Evolutionary conservation across 106 monocot genomes (phyloP).

Genomic region (Dioscorea zingiberensis): DNA sequence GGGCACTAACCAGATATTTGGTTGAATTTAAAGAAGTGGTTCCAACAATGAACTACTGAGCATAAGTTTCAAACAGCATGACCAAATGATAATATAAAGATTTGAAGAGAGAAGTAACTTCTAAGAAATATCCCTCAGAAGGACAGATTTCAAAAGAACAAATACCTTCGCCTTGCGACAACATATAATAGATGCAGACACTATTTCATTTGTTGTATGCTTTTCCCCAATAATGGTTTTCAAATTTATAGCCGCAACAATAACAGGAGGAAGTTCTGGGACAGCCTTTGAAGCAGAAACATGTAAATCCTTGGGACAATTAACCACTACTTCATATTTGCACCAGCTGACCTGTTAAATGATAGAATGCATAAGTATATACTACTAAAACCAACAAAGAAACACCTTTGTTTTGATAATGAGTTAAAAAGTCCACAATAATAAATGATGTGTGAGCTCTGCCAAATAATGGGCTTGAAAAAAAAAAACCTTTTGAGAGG

Average conservation of each 20-base stretch:
- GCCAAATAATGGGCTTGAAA: constrained; percentile 5
- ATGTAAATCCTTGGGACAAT: constrained; percentile 74
- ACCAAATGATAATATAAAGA: too few species aligned
- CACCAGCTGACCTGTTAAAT: constrained; percentile 94
- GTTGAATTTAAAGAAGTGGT: too few species aligned
- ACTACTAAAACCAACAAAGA: too few species aligned
- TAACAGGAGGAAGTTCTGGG: constrained; percentile 67
- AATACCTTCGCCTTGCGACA: constrained; percentile 83
- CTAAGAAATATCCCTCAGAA: too few species aligned
- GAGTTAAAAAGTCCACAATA: neutral
- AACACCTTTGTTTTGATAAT: neutral
- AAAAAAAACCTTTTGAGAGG: constrained; percentile 50
- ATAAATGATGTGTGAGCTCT: neutral
- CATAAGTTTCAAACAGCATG: too few species aligned
- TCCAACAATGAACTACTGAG: too few species aligned
- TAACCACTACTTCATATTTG: constrained; percentile 80
- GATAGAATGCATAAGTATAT: neutral
- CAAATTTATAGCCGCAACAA: constrained; percentile 81
- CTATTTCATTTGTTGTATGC: constrained; percentile 76
- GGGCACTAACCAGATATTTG: too few species aligned
- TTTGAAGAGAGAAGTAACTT: too few species aligned
- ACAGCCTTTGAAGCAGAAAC: constrained; percentile 41
- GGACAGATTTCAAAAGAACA: too few species aligned
- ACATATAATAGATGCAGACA: constrained; percentile 85
- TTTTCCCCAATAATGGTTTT: constrained; percentile 77